Conservation (phyloP, 495 filamentous ascomycete genomes). For the Viridothelium virens region DNA sequence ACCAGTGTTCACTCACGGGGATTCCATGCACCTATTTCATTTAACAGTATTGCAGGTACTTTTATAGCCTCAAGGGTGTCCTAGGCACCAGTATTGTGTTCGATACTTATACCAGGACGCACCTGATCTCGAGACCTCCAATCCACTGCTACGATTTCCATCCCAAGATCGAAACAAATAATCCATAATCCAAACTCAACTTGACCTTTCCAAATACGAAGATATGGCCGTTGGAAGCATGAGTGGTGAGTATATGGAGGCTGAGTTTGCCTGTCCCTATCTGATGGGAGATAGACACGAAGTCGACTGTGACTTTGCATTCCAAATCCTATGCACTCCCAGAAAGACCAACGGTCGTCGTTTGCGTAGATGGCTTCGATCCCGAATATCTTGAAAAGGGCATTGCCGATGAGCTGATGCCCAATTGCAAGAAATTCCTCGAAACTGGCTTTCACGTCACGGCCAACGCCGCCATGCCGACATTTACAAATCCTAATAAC, state of each 20-base stretch:
- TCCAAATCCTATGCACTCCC: slow-evolving; percentile 15
- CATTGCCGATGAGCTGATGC: slow-evolving; percentile 29
- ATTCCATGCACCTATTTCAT: too few relatives aligned
- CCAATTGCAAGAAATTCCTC: slow-evolving; percentile 27
- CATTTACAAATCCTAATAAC: slow-evolving; percentile 37
- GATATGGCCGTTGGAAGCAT: too few relatives aligned
- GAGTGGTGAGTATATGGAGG: not conserved
- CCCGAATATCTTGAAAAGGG: slow-evolving; percentile 32
- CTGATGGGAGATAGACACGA: not conserved
- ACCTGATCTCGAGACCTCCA: too few relatives aligned
- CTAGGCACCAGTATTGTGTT: too few relatives aligned
- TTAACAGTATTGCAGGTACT: too few relatives aligned
- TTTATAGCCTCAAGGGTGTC: too few relatives aligned
- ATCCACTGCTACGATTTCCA: too few relatives aligned
- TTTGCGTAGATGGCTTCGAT: slow-evolving; percentile 39
- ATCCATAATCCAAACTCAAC: too few relatives aligned
- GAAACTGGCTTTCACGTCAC: slow-evolving; percentile 33
- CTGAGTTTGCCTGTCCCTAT: not conserved
- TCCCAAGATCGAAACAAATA: too few relatives aligned
- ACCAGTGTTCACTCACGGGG: too few relatives aligned
- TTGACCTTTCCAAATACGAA: too few relatives aligned
- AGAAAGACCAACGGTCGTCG: slow-evolving; percentile 28
- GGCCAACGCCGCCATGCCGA: slow-evolving; percentile 35
- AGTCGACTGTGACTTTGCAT: slow-evolving; percentile 9
- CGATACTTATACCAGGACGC: too few relatives aligned